A percentile compares a stretch with the other conserved stretches of the same genome.
Evolutionary conservation across 2,329 filamentous ascomycete species (phyloP).

Genomic region (Teratosphaeria gauchensis): DNA sequence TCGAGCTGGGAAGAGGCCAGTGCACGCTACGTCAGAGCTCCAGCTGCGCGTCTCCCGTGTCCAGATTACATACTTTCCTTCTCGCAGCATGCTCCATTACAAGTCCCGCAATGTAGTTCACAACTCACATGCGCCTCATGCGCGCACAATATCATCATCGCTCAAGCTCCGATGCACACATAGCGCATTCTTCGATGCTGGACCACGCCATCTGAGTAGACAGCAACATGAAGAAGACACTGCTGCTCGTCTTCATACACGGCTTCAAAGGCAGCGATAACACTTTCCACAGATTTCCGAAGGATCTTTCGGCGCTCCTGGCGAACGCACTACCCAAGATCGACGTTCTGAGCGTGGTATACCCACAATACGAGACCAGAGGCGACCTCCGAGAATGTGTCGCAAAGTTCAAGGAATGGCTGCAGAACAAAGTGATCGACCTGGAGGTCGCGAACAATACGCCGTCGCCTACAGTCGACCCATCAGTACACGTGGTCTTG

Average conservation of each 20-base stretch:
- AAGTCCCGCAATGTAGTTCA: neutral
- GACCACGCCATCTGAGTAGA: too few species aligned
- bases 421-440: conserved; percentile 88
- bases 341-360: conserved; percentile 56
- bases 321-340: conserved; percentile 58
- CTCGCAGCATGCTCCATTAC: neutral
- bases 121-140: neutral
- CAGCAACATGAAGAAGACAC: conserved; percentile 53
- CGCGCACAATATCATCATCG: neutral
- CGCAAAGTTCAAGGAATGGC: conserved; percentile 66
- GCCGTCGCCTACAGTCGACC: conserved; percentile 74
- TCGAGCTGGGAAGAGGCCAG: neutral
- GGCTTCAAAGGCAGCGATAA: conserved; percentile 79
- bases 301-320: conserved; percentile 57
- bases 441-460: conserved; percentile 76
- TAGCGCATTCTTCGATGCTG: neutral
- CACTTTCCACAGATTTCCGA: conserved; percentile 70
- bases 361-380: conserved; percentile 73
- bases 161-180: neutral
- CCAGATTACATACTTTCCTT: neutral
- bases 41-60: neutral
- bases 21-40: neutral
- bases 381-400: conserved; percentile 66
- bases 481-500: conserved; percentile 71
- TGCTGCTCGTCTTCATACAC: conserved; percentile 76